These are phyloP conservation scores for Grigorovia humatica DNA, from an alignment of 805 yeast genomes.

Conservation along the genomic window DNA sequence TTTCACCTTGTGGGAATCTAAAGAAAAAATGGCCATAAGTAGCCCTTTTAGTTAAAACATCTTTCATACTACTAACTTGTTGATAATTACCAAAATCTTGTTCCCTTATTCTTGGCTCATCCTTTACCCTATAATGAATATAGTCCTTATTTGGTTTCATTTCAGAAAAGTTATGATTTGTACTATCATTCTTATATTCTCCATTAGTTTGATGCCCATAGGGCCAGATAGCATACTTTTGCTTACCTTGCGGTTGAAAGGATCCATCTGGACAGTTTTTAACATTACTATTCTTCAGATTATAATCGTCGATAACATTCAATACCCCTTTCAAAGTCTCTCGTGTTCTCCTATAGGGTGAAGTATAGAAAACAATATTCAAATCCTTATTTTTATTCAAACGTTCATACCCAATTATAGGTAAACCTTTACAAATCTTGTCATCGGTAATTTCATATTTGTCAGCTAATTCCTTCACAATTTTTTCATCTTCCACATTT, in stretches of 20 bases:
- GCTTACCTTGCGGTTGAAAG: conserved; percentile 21
- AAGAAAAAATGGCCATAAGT: conserved; percentile 83
- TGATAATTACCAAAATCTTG: conserved; percentile 95
- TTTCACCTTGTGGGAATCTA: conserved; percentile 86
- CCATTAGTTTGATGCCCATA: conserved; percentile 18
- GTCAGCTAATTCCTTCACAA: conserved; percentile 13
- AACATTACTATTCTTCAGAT: conserved; percentile 19
- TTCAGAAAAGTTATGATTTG: conserved; percentile 6
- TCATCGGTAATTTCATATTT: conserved; percentile 10
- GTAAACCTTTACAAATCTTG: conserved; percentile 8
- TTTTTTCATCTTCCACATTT: conserved; percentile 17
- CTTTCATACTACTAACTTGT: conserved; percentile 63
- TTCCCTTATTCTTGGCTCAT: conserved; percentile 87
- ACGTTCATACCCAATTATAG: conserved; percentile 12
- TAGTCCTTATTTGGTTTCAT: conserved; percentile 15
- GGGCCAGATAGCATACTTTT: conserved; percentile 24
- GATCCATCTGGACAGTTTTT: conserved; percentile 7
- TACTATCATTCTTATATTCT: conserved; percentile 16
- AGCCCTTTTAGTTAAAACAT: conserved; percentile 75
- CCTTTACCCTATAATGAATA: conserved; percentile 49
- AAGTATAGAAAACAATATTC: conserved; percentile 65
- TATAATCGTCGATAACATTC: conserved; percentile 38
- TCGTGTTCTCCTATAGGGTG: conserved; percentile 78
- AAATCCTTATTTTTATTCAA: conserved; percentile 36
- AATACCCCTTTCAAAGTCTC: conserved; percentile 70